Evolutionary conservation across 495 filamentous ascomycete species (phyloP).

Genomic region (Penicillium salamii): DNA sequence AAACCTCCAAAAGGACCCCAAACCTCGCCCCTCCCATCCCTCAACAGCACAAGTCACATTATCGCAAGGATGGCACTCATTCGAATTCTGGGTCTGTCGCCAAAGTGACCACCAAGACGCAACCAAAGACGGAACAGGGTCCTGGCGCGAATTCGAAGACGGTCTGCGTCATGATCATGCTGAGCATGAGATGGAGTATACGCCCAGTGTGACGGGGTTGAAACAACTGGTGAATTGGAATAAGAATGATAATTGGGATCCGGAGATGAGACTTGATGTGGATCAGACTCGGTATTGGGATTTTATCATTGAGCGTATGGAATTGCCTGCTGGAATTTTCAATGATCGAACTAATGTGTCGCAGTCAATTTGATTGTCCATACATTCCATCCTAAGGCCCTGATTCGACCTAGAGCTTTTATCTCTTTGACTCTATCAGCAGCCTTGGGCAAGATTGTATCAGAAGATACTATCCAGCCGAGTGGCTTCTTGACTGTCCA

Average conservation of each 20-base stretch:
- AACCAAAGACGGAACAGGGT: slow-evolving; percentile 55
- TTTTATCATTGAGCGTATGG: slow-evolving; percentile 49
- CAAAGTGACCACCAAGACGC: slow-evolving; percentile 58
- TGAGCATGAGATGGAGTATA: slow-evolving; percentile 68
- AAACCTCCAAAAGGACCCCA: slow-evolving; percentile 23
- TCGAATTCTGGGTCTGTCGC: slow-evolving; percentile 68
- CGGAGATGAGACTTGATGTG: slow-evolving; percentile 13
- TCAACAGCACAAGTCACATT: slow-evolving; percentile 21
- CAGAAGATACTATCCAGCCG: background rate
- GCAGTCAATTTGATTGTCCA: slow-evolving; percentile 46
- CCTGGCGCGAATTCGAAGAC: slow-evolving; percentile 61
- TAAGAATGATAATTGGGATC: slow-evolving; percentile 28
- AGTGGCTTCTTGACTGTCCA: slow-evolving; percentile 54
- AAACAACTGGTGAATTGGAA: slow-evolving; percentile 52
- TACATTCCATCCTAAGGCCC: slow-evolving; percentile 30
- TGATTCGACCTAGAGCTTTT: slow-evolving; percentile 39
- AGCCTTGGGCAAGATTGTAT: slow-evolving; percentile 6
- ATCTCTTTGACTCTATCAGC: slow-evolving; percentile 37
- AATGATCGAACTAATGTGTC: background rate
- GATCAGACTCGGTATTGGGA: slow-evolving; percentile 35
- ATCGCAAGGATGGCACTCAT: slow-evolving; percentile 14
- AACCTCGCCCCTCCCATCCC: slow-evolving; percentile 41
- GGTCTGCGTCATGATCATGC: slow-evolving; percentile 62
- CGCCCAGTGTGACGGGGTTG: slow-evolving; percentile 60
- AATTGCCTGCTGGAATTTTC: too few species aligned